A percentile compares a stretch with the other conserved stretches of the same genome.
Conservation (phyloP, 805 yeast species). For the Peterozyma xylosa region DNA sequence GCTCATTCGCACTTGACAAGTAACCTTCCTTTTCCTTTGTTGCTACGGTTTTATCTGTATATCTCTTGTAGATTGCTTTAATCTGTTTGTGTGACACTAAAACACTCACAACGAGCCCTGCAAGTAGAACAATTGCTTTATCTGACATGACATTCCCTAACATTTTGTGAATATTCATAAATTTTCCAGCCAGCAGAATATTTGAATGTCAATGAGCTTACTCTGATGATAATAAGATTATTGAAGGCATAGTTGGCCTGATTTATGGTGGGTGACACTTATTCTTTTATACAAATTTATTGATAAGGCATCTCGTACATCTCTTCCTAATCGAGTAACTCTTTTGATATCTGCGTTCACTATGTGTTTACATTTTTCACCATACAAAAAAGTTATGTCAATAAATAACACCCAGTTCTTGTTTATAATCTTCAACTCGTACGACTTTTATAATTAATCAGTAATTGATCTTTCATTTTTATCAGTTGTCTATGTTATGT, state of each 20-base stretch:
- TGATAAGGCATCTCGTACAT: slow-evolving; percentile 4
- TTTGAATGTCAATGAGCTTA: background rate
- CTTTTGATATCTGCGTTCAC: background rate
- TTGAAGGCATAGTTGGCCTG: background rate
- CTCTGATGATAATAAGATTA: background rate
- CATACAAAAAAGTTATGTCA: background rate
- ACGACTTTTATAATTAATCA: too few relatives aligned
- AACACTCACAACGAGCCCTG: background rate
- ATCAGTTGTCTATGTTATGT: too few relatives aligned
- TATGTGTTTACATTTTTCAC: too few relatives aligned
- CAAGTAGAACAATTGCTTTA: background rate
- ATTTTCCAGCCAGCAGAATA: background rate
- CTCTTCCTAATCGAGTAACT: slow-evolving; percentile 7
- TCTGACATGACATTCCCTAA: background rate
- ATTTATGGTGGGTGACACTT: background rate
- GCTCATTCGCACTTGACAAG: slow-evolving; percentile 15
- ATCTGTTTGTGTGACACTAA: slow-evolving; percentile 5
- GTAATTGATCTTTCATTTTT: too few relatives aligned
- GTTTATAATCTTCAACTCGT: background rate
- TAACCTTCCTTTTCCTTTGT: background rate
- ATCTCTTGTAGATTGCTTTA: background rate
- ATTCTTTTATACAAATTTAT: background rate
- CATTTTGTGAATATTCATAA: background rate
- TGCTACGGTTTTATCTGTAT: background rate
- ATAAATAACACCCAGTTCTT: background rate